A percentile compares a stretch with the other conserved stretches of the same genome.
phyloP scores from a whole-genome alignment of 176 grass and related monocot genomes.

The Bonia amplexicaulis region DNA sequence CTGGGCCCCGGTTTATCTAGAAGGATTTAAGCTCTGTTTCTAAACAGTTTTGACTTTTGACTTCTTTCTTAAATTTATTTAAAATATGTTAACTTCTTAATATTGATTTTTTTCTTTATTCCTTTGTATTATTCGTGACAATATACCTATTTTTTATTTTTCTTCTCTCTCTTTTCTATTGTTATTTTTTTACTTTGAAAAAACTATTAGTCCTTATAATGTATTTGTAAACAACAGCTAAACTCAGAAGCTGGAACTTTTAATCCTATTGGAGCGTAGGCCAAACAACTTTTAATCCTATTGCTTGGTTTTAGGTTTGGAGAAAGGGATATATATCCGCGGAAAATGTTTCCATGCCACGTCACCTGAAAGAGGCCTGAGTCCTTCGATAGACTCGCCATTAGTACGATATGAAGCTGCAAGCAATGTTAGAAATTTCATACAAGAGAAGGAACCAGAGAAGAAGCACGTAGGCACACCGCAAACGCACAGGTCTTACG shows the following conservation, averaged over 20 bases:
- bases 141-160: fast-evolving
- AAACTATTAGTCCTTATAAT: too few species aligned
- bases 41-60: too few species aligned
- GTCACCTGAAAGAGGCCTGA: neutral
- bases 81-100: too few species aligned
- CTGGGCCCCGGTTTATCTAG: neutral
- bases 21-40: too few species aligned
- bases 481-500: neutral
- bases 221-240: too few species aligned
- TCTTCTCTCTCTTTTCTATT: too few species aligned
- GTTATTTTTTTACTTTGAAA: too few species aligned
- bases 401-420: neutral
- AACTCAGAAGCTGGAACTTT: too few species aligned
- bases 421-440: neutral
- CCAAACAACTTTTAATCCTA: neutral
- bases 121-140: too few species aligned
- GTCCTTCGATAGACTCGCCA: neutral
- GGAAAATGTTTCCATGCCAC: neutral
- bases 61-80: too few species aligned
- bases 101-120: too few species aligned
- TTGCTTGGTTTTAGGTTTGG: neutral
- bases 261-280: too few species aligned
- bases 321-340: neutral
- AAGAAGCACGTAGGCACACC: neutral
- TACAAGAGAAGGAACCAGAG: neutral